Evolutionary conservation across 495 filamentous ascomycete genomes (phyloP).

Genomic region (Rhizodiscina lignyota): DNA sequence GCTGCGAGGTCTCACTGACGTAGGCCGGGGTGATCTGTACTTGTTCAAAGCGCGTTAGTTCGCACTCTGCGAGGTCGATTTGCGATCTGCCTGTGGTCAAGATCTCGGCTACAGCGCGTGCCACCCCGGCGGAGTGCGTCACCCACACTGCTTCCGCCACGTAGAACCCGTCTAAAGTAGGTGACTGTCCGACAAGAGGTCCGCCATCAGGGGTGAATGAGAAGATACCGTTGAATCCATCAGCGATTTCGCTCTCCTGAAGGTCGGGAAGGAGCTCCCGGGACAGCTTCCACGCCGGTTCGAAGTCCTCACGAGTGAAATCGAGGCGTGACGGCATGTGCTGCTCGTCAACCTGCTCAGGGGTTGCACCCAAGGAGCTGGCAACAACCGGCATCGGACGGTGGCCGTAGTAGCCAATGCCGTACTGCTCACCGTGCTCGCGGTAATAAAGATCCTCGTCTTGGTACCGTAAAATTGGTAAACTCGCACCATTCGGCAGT

Average conservation of each 20-base stretch:
- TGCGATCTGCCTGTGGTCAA: conserved; percentile 28
- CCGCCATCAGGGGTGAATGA: conserved; percentile 37
- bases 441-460: conserved; percentile 37
- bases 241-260: conserved; percentile 23
- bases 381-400: conserved; percentile 32
- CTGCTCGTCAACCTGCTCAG: conserved; percentile 28
- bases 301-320: conserved; percentile 32
- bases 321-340: conserved; percentile 35
- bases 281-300: conserved; percentile 29
- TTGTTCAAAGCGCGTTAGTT: conserved; percentile 33
- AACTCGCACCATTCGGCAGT: conserved; percentile 23
- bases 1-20: conserved; percentile 28
- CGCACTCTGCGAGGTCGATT: conserved; percentile 31
- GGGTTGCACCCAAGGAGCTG: conserved; percentile 23
- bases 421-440: conserved; percentile 33
- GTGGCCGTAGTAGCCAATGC: conserved; percentile 37
- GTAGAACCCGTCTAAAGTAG: conserved; percentile 32
- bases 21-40: conserved; percentile 28
- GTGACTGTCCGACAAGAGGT: conserved; percentile 29
- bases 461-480: conserved; percentile 33
- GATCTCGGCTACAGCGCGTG: conserved; percentile 30
- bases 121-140: conserved; percentile 36
- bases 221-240: conserved; percentile 36
- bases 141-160: conserved; percentile 40
- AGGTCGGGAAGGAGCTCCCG: conserved; percentile 27